phyloP scores from a whole-genome alignment of 2,329 filamentous ascomycete species.

The Aureobasidium sp. region DNA sequence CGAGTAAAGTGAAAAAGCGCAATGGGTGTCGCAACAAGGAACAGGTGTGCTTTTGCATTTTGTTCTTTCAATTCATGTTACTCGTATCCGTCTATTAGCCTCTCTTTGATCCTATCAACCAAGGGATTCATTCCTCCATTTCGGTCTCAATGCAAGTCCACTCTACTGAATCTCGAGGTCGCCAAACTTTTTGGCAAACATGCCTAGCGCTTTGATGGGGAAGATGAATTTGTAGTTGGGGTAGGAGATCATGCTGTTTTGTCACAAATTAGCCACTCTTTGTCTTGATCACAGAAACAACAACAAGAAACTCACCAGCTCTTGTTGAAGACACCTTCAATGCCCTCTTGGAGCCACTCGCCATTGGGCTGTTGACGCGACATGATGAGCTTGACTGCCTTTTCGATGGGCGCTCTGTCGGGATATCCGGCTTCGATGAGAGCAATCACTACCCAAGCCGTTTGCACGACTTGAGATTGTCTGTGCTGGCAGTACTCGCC shows the following conservation, averaged over 20 bases:
- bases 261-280: not conserved
- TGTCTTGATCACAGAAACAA: too few species aligned
- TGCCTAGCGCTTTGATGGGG: slow-evolving; percentile 83
- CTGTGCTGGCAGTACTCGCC: slow-evolving; percentile 68
- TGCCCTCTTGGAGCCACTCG: slow-evolving; percentile 90
- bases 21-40: too few species aligned
- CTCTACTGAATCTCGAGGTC: slow-evolving; percentile 46
- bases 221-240: slow-evolving; percentile 99
- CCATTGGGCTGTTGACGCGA: slow-evolving; percentile 76
- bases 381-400: slow-evolving; percentile 75
- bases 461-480: slow-evolving; percentile 85
- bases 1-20: too few species aligned
- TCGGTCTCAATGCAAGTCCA: not conserved
- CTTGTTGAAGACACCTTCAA: slow-evolving; percentile 98
- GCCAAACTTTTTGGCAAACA: slow-evolving; percentile 70
- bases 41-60: too few species aligned
- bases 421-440: slow-evolving; percentile 78
- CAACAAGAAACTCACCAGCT: slow-evolving; percentile 56
- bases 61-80: too few species aligned
- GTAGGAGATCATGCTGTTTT: slow-evolving; percentile 82
- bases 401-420: slow-evolving; percentile 61
- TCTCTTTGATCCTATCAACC: not conserved
- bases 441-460: slow-evolving; percentile 74
- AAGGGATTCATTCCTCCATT: not conserved
- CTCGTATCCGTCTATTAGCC: too few species aligned